These are phyloP conservation scores for Singerocomus rubriflavus DNA, from an alignment of 1,284 basidiomycete genomes.

Conservation along the genomic window DNA sequence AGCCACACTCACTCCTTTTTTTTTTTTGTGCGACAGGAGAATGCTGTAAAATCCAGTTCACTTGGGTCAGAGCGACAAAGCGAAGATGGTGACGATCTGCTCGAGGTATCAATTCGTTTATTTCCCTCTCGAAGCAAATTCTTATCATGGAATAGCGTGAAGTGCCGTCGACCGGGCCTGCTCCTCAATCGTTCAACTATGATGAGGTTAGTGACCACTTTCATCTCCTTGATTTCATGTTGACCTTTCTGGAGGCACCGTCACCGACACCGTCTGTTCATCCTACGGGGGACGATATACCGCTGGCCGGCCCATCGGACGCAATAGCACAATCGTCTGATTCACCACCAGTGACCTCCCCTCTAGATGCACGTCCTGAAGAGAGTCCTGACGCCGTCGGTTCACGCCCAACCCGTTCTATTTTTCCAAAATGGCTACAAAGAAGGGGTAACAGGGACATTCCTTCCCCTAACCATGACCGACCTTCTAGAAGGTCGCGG, in stretches of 20 bases:
- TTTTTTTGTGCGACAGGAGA: background rate
- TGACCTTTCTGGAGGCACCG: background rate
- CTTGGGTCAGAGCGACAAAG: too few relatives aligned
- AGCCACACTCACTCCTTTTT: background rate
- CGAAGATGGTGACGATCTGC: background rate
- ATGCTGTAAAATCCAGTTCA: background rate
- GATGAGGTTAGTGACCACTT: background rate
- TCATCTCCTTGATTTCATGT: background rate
- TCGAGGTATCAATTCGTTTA: background rate
- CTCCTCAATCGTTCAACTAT: background rate
- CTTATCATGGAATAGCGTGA: background rate
- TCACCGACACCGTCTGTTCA: background rate
- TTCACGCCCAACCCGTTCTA: accelerated
- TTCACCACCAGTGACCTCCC: background rate
- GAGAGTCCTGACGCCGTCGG: too few relatives aligned
- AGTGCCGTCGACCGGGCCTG: background rate
- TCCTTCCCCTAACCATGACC: too few relatives aligned
- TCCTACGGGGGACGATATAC: background rate
- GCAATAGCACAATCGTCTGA: too few relatives aligned
- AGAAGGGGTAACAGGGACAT: too few relatives aligned
- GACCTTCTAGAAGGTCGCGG: too few relatives aligned
- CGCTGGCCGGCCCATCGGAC: background rate
- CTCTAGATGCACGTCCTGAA: background rate
- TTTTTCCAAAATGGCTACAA: background rate
- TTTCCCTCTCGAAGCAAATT: background rate